A percentile compares a stretch with the other conserved stretches of the same genome.
Conservation (phyloP, 2,329 filamentous ascomycete genomes). For the Nothophoma quercina region DNA sequence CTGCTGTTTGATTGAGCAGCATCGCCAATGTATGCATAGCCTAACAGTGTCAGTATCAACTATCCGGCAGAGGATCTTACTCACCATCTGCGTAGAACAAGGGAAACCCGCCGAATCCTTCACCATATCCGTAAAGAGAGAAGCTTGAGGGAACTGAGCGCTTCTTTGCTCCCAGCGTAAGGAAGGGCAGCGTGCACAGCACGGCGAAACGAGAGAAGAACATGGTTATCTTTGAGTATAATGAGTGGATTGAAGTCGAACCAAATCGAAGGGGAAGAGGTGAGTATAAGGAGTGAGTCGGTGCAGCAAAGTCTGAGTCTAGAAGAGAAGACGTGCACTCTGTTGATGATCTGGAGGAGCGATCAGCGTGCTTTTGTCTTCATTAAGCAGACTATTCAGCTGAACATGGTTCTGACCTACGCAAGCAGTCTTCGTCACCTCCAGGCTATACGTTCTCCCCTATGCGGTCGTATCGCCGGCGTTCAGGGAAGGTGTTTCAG, state of each 20-base stretch:
- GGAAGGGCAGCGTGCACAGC: constrained; percentile 22
- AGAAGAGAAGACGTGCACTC: not conserved
- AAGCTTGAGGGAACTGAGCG: constrained; percentile 18
- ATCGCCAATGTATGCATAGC: constrained; percentile 31
- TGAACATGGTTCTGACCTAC: constrained; percentile 2
- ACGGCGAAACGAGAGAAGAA: constrained; percentile 12
- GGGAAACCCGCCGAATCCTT: constrained; percentile 24
- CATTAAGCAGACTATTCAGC: not conserved
- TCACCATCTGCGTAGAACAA: constrained; percentile 31
- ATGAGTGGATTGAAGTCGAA: not conserved
- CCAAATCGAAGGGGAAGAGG: not conserved
- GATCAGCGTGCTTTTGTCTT: constrained; percentile 7
- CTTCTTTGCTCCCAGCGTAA: constrained; percentile 23
- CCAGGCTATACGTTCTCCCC: not conserved
- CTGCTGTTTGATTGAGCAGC: constrained; percentile 21
- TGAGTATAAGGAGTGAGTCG: not conserved
- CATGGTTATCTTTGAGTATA: constrained; percentile 1
- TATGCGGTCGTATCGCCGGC: not conserved
- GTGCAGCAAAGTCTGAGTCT: not conserved
- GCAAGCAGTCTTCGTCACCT: constrained; percentile 21
- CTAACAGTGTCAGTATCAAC: constrained; percentile 14
- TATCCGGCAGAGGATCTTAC: not conserved
- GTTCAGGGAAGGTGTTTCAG: not conserved
- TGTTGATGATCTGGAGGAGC: not conserved
- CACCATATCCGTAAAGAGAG: constrained; percentile 27